Conservation (phyloP, 208 protist species). For the Crithidia fasciculata region DNA sequence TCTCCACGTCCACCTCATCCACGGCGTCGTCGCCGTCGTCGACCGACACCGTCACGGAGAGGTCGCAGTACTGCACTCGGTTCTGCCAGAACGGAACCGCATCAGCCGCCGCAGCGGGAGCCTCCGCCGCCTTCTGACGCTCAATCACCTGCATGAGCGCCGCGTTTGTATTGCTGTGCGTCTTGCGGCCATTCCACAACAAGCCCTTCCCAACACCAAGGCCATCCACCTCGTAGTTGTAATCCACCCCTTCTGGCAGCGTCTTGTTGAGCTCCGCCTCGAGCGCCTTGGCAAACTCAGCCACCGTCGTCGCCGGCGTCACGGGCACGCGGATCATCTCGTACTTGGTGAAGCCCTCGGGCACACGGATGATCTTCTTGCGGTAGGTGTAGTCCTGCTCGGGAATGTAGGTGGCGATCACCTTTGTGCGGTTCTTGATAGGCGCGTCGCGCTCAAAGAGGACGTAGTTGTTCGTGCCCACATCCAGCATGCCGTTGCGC, state of each 20-base stretch:
- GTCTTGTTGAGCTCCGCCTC: constrained; percentile 59
- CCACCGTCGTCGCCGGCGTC: constrained; percentile 69
- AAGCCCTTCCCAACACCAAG: constrained; percentile 86
- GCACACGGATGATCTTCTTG: constrained; percentile 82
- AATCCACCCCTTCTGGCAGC: constrained; percentile 36
- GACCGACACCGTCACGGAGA: constrained; percentile 66
- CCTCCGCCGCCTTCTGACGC: constrained; percentile 72
- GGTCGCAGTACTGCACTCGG: constrained; percentile 80
- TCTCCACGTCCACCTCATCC: constrained; percentile 89
- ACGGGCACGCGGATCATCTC: constrained; percentile 75
- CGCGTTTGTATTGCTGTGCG: constrained; percentile 76
- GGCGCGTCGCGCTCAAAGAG: constrained; percentile 88
- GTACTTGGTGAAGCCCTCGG: constrained; percentile 90
- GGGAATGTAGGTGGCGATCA: constrained; percentile 79
- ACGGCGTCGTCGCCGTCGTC: constrained; percentile 77
- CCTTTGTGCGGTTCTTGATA: constrained; percentile 69
- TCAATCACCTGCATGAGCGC: constrained; percentile 86
- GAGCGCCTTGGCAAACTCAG: constrained; percentile 62
- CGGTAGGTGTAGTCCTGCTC: constrained; percentile 91
- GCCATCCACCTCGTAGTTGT: constrained; percentile 74
- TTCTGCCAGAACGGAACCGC: constrained; percentile 76
- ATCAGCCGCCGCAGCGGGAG: constrained; percentile 35
- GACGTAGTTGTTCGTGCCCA: constrained; percentile 91
- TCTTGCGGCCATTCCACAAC: constrained; percentile 80
- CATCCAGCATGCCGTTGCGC: constrained; percentile 89